These are phyloP conservation scores for Lophium mytilinum DNA, from an alignment of 495 filamentous ascomycete genomes.

Conservation along the genomic window DNA sequence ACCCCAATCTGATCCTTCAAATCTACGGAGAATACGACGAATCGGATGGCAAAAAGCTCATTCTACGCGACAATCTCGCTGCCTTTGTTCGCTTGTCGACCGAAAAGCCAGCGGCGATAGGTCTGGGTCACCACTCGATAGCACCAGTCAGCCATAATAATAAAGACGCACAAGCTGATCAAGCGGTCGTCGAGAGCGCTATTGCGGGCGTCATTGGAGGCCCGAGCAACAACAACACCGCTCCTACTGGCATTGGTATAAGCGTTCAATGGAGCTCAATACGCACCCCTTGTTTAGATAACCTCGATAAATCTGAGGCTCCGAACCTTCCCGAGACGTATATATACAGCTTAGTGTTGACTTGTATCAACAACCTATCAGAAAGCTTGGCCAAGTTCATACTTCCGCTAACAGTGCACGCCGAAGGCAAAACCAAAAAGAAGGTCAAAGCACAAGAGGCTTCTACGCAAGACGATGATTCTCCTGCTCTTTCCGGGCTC, in stretches of 20 bases:
- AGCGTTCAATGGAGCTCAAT: constrained; percentile 85
- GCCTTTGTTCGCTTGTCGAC: constrained; percentile 80
- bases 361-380: constrained; percentile 78
- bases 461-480: background rate
- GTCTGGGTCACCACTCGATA: constrained; percentile 77
- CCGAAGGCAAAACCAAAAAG: constrained; percentile 43
- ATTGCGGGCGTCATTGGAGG: constrained; percentile 81
- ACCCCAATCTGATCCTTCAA: constrained; percentile 64
- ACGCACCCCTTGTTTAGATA: constrained; percentile 82
- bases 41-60: constrained; percentile 59
- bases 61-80: constrained; percentile 73
- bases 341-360: constrained; percentile 79
- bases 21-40: constrained; percentile 77
- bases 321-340: constrained; percentile 84
- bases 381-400: constrained; percentile 91
- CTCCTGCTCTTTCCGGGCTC: background rate
- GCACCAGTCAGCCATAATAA: constrained; percentile 47
- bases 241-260: constrained; percentile 58
- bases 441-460: constrained; percentile 22
- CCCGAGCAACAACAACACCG: constrained; percentile 40
- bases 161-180: constrained; percentile 53
- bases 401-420: constrained; percentile 75
- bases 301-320: constrained; percentile 85
- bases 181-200: constrained; percentile 79
- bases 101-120: constrained; percentile 81